Evolutionary conservation across 2,329 filamentous ascomycete genomes (phyloP).

Genomic region (Dactylonectria estremocensis): DNA sequence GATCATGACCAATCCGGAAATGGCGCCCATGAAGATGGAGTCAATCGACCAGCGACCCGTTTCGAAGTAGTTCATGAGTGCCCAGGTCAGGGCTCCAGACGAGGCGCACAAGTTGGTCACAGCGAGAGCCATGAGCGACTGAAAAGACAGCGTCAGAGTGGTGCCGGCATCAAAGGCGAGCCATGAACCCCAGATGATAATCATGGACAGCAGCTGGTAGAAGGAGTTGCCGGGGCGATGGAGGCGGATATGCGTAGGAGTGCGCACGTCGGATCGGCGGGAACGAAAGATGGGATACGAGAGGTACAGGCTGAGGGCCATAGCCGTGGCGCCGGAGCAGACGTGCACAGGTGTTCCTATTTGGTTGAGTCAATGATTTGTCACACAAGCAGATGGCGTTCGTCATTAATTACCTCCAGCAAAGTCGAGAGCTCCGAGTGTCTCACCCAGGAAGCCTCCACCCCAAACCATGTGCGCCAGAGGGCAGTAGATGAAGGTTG

Average conservation of each 20-base stretch:
- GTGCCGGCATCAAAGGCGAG: conserved; percentile 37
- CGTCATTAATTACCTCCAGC: conserved; percentile 31
- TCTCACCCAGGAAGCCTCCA: conserved; percentile 35
- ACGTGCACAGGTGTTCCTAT: conserved; percentile 37
- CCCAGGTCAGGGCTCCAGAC: conserved; percentile 33
- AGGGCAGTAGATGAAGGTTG: conserved; percentile 38
- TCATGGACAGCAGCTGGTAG: conserved; percentile 33
- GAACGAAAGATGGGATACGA: conserved; percentile 38
- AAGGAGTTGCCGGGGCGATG: conserved; percentile 37
- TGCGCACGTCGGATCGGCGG: conserved; percentile 22
- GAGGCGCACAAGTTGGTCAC: conserved; percentile 37
- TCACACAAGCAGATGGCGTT: not conserved
- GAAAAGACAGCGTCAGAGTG: conserved; percentile 34
- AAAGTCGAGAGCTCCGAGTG: conserved; percentile 34
- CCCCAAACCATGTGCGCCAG: conserved; percentile 40
- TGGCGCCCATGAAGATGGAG: conserved; percentile 66
- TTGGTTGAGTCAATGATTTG: not conserved
- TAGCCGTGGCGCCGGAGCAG: conserved; percentile 35
- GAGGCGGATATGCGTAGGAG: conserved; percentile 31
- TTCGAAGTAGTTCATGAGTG: conserved; percentile 32
- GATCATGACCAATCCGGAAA: conserved; percentile 68
- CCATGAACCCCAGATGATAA: conserved; percentile 41
- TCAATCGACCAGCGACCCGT: conserved; percentile 61
- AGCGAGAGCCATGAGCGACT: conserved; percentile 37
- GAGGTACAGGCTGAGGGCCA: conserved; percentile 36